Evolutionary conservation across 176 grass and related monocot species (phyloP).

Genomic region (Eragrostis nindensis): DNA sequence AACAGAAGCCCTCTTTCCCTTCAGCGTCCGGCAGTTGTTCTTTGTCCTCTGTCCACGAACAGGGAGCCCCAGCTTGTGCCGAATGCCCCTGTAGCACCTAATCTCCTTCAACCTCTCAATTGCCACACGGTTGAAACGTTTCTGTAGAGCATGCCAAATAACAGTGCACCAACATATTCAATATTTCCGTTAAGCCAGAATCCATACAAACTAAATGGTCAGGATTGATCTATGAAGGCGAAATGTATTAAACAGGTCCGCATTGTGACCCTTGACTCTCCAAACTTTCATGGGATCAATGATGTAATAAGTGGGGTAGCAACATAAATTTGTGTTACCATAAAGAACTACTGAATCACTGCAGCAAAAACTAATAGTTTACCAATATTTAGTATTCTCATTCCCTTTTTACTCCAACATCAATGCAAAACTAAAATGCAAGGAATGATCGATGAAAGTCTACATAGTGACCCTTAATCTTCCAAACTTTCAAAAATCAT

Average conservation of each 20-base stretch:
- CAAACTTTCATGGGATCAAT: conserved; percentile 17
- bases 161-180: not conserved
- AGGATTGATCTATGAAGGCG: not conserved
- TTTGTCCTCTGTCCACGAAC: conserved; percentile 87
- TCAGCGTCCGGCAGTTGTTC: conserved; percentile 91
- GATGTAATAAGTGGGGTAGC: not conserved
- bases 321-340: not conserved
- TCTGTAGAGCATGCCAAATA: conserved; percentile 55
- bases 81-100: conserved; percentile 77
- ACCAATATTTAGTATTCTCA: not conserved
- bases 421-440: not conserved
- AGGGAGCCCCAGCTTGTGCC: conserved; percentile 76
- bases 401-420: not conserved
- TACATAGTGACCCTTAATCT: not conserved
- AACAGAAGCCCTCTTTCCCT: conserved; percentile 76
- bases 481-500: not conserved
- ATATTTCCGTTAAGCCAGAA: conserved; percentile 16
- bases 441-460: not conserved
- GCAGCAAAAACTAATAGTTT: not conserved
- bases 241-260: not conserved
- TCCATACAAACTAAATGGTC: conserved; percentile 5
- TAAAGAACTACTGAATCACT: not conserved
- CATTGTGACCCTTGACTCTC: not conserved
- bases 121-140: conserved; percentile 71
- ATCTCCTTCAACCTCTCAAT: conserved; percentile 97